phyloP scores from a whole-genome alignment of 2,329 filamentous ascomycete species.

The Cucurbitaria berberidis region DNA sequence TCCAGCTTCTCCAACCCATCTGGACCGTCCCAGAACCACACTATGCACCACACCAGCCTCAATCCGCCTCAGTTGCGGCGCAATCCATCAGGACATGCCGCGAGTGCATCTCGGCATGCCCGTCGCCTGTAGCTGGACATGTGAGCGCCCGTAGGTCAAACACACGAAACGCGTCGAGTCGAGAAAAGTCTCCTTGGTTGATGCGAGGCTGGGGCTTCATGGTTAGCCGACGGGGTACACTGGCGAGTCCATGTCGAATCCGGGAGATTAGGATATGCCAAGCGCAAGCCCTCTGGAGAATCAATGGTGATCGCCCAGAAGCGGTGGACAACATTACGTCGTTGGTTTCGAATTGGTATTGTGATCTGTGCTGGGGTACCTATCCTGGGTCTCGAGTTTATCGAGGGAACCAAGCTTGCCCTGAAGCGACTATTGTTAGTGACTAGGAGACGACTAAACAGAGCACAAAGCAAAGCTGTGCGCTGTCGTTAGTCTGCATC shows the following conservation, averaged over 20 bases:
- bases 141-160: background rate
- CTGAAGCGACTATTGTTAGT: constrained; percentile 1
- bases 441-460: background rate
- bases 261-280: constrained; percentile 14
- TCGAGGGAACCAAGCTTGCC: constrained; percentile 13
- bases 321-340: constrained; percentile 21
- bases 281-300: constrained; percentile 13
- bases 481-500: constrained; percentile 2
- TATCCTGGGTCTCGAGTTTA: constrained; percentile 3
- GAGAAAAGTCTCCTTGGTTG: background rate
- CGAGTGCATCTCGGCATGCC: constrained; percentile 13
- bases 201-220: background rate
- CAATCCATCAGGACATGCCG: background rate
- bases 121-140: constrained; percentile 10
- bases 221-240: background rate
- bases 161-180: constrained; percentile 7
- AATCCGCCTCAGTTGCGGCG: constrained; percentile 6
- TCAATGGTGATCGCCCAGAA: constrained; percentile 18
- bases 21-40: constrained; percentile 15
- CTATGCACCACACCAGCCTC: constrained; percentile 21
- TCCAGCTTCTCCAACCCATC: constrained; percentile 12
- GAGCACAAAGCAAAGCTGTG: constrained; percentile 3
- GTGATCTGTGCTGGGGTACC: background rate
- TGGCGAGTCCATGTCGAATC: constrained; percentile 4
- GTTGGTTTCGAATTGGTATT: constrained; percentile 5